Evolutionary conservation across 805 yeast species (phyloP), one percentile per base, ranked within the genome.

Genomic region (Sugiyamaella chiloensis): DNA sequence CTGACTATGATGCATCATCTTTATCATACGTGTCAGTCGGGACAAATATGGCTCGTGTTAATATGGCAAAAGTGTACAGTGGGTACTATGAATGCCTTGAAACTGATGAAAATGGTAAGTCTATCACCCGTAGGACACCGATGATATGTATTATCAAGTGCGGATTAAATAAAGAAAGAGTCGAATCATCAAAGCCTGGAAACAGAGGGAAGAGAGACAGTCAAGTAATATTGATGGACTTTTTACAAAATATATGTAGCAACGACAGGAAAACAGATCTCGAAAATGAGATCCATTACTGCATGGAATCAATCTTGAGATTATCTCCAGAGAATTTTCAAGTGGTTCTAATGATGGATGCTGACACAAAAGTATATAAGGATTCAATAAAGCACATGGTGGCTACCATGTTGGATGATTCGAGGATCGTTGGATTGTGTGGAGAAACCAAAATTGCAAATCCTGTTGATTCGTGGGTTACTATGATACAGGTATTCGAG

Each of bases 121-220:
- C 16, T 16, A 34, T 4, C 11, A 7, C 19, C 5, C 42, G 27
- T 19, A 76, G 88, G 54, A 86, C 86, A 20, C 96, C 96, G 1
- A 72, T 89, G 55, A 62, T 90, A 19, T 71, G 83, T 24, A 72
- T 90, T 58, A 95, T 87, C 24, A 89, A 89, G 64, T 85, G 95
- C 67, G 97, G 97, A 51, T 83, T 96, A 3, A 0, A 87, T 88
- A 9, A 81, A 74, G 19, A 96, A 88, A 64, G 60, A 52, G 17
- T 34, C n/a, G 7, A 79, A 11, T 72, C 83, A 3, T 71, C 82
- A 2, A 83, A 82, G 61, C 96, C 96, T 3, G 97, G 97, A 56
- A 89, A 89, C 65, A 82, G 97, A 74, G 97, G 59, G 68, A 89
- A 89, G 66, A 85, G 97, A 70, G 97, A 89, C 63, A 87, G 96